Conservation (phyloP, 805 yeast genomes). For the Wickerhamiella sorbophila region DNA sequence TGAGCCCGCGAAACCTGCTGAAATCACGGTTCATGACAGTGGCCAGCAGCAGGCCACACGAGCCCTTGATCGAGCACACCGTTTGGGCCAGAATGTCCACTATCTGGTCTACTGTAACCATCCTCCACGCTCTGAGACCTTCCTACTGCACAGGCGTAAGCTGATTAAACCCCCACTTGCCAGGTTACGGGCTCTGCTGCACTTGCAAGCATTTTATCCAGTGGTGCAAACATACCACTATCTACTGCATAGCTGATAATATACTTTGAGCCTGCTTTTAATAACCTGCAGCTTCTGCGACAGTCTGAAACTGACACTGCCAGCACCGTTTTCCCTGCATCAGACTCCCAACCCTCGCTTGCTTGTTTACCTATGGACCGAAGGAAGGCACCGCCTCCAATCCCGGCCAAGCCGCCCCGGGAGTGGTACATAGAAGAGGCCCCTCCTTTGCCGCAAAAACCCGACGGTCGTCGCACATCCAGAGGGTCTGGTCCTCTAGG, state of each 20-base stretch:
- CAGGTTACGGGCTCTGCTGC: no score
- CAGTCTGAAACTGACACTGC: no score
- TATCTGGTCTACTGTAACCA: constrained; percentile 6
- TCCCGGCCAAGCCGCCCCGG: not conserved
- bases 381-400: not conserved
- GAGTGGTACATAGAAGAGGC: not conserved
- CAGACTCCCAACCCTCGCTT: no score
- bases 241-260: no score
- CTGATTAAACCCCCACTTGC: no score
- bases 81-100: constrained; percentile 6
- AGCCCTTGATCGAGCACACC: constrained; percentile 5
- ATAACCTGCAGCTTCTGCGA: no score
- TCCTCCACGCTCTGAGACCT: not conserved
- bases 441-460: not conserved
- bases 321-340: no score
- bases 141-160: not conserved
- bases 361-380: no score
- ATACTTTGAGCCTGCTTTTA: no score
- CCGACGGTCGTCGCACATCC: not conserved
- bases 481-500: not conserved
- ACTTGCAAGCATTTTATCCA: no score
- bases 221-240: no score
- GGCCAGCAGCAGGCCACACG: constrained; percentile 7
- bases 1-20: not conserved
- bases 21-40: not conserved